Evolutionary conservation across 177 flowering plant species (phyloP).

Genomic region (Tripterygium wilfordii): DNA sequence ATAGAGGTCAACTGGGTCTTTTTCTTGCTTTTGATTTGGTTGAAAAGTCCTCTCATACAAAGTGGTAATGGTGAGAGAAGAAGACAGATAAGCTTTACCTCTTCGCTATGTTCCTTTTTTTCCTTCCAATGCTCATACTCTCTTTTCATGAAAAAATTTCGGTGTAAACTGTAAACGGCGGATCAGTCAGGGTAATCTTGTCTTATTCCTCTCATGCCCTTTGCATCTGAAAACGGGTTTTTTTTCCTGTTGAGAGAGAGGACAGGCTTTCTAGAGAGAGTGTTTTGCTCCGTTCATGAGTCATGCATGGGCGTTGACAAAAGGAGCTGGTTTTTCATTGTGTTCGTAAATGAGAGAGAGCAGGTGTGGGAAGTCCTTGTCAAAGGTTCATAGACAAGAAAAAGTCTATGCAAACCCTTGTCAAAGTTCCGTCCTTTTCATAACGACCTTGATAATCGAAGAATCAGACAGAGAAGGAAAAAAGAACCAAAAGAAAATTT

Average conservation of each 20-base stretch:
- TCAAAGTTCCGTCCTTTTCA: constrained; percentile 5
- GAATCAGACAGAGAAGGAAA: background rate
- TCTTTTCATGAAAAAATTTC: background rate
- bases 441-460: background rate
- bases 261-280: too few relatives aligned
- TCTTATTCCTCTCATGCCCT: constrained; percentile 7
- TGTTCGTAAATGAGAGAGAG: too few relatives aligned
- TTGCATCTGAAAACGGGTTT: background rate
- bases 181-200: constrained; percentile 9
- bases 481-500: background rate
- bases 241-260: constrained; percentile 16
- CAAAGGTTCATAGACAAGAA: background rate
- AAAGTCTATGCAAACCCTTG: constrained; percentile 2
- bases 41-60: constrained; percentile 1
- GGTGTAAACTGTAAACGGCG: background rate
- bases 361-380: too few relatives aligned
- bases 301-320: constrained; percentile 19
- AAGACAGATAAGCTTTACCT: background rate
- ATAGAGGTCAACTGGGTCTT: constrained; percentile 10
- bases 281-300: too few relatives aligned
- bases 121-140: too few relatives aligned
- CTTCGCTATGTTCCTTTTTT: background rate
- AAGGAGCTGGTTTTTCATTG: constrained; percentile 10
- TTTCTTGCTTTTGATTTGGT: constrained; percentile 2
- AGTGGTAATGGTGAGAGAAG: constrained; percentile 4